Evolutionary conservation across 1,284 basidiomycete genomes (phyloP), one percentile per base, ranked within the genome.

Genomic region (Meripilus lineatus): DNA sequence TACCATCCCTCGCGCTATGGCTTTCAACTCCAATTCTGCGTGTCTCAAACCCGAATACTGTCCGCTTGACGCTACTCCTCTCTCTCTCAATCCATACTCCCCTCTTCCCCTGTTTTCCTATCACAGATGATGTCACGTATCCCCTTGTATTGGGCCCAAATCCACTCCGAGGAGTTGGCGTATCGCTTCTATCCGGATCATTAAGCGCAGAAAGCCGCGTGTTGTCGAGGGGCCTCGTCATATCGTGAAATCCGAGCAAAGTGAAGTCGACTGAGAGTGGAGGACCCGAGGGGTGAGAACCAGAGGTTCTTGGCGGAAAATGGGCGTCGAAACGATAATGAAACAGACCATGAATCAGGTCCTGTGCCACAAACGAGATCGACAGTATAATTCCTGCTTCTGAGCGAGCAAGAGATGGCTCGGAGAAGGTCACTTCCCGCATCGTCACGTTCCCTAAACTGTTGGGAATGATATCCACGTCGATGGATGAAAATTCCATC

Each of bases 41-140:
- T n/a, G 20, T 43, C 4, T 47, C 39, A 47, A 70, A 74, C 4
- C 66, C 66, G 30, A 68, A 55, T 1, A 75, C 64, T 17, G 65
- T 58, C 25, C 70, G 55, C 23, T 58, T 50, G 32, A 68, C 68
- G 26, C 55, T 69, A 7, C 60, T 64, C 36, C 70, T 62, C 32
- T 58, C 56, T 22, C 75, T 61, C 49, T 76, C 71, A 4, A 78
- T 60, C 75, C 77, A 79, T 2, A 75, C 60, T 0, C 73, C 75
- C 3, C 76, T 68, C 43, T 62, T 61, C 0, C 70, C 73, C 32
- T 67, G 59, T 0, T 64, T 57, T 0, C 77, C 75, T 3, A 79
- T 51, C 2, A 65, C 59, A 49, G 66, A 69, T 13, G 74, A 53
- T n/a, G 68, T 67, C 22, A 77, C 63, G 45, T 75, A 76, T 8